A percentile compares a stretch with the other conserved stretches of the same genome.
Conservation (phyloP, 1,139 yeast species). For the Kodamaea sp. region DNA sequence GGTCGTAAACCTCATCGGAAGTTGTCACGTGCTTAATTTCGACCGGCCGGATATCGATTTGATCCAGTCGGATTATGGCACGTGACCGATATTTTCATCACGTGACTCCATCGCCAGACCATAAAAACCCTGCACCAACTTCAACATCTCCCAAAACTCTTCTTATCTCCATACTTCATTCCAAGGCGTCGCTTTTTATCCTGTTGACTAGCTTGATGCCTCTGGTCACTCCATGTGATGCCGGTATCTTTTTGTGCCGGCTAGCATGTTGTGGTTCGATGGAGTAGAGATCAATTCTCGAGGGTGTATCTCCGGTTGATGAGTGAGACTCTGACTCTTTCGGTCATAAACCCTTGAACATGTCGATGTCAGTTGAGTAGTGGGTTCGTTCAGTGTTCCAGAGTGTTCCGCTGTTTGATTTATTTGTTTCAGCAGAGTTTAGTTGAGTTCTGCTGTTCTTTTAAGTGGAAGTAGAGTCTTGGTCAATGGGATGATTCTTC, state of each 20-base stretch:
- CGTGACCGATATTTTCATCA: too few species aligned
- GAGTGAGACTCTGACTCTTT: slow-evolving; percentile 42
- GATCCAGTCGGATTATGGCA: too few species aligned
- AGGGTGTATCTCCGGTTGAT: slow-evolving; percentile 54
- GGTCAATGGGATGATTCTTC: too few species aligned
- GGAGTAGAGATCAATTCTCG: slow-evolving; percentile 27
- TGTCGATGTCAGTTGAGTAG: too few species aligned
- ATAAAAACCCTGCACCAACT: slow-evolving; percentile 1
- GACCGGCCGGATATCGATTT: too few species aligned
- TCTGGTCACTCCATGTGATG: slow-evolving; percentile 17
- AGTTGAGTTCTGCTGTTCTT: too few species aligned
- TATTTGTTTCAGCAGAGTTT: too few species aligned
- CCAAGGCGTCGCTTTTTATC: slow-evolving; percentile 37
- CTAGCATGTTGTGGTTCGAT: slow-evolving; percentile 12
- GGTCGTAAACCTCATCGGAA: too few species aligned
- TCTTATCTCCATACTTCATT: slow-evolving; percentile 21
- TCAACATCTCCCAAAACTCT: background rate
- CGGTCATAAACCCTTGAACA: slow-evolving; percentile 51
- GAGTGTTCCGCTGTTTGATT: too few species aligned
- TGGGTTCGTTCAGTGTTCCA: too few species aligned
- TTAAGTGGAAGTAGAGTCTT: too few species aligned
- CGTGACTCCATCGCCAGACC: background rate
- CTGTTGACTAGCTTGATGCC: slow-evolving; percentile 36
- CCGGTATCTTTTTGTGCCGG: slow-evolving; percentile 12
- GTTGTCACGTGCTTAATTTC: too few species aligned